Conservation (phyloP, 2,329 filamentous ascomycete species). For the Triangularia setosa region DNA sequence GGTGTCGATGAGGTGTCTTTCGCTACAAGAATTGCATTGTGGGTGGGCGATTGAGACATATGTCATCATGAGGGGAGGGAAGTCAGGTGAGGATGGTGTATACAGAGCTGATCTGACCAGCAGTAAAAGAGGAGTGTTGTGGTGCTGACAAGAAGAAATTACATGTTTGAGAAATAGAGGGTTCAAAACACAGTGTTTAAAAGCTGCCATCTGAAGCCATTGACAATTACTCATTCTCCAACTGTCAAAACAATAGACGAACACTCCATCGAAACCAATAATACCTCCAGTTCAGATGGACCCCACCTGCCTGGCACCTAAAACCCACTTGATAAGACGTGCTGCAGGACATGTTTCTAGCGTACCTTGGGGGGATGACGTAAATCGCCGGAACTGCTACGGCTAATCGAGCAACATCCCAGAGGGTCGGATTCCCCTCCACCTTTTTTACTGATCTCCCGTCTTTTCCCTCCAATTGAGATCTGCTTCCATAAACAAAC, state of each 20-base stretch:
- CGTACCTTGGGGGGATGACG: slow-evolving; percentile 3
- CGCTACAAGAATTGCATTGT: background rate
- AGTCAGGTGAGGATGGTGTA: too few relatives aligned
- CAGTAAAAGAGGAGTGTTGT: background rate
- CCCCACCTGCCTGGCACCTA: background rate
- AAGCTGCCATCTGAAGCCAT: background rate
- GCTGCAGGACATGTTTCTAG: background rate
- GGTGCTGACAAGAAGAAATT: background rate
- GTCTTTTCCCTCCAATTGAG: slow-evolving; percentile 6
- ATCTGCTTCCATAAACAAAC: background rate
- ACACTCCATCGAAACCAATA: background rate
- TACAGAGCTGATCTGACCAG: background rate
- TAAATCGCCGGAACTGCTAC: slow-evolving; percentile 4
- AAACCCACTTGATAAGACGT: background rate
- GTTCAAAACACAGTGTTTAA: background rate
- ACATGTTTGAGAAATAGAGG: background rate
- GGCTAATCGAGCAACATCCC: slow-evolving; percentile 12
- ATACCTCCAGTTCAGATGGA: background rate
- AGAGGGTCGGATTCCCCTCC: background rate
- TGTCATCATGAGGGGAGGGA: background rate
- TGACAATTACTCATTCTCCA: background rate
- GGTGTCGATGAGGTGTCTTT: background rate
- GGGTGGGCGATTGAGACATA: background rate
- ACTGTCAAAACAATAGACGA: background rate
- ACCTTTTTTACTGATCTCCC: slow-evolving; percentile 11